A percentile compares a stretch with the other conserved stretches of the same genome.
These are phyloP conservation scores for Lichenothelia convexa DNA, from an alignment of 495 filamentous ascomycete species.

Conservation along the genomic window DNA sequence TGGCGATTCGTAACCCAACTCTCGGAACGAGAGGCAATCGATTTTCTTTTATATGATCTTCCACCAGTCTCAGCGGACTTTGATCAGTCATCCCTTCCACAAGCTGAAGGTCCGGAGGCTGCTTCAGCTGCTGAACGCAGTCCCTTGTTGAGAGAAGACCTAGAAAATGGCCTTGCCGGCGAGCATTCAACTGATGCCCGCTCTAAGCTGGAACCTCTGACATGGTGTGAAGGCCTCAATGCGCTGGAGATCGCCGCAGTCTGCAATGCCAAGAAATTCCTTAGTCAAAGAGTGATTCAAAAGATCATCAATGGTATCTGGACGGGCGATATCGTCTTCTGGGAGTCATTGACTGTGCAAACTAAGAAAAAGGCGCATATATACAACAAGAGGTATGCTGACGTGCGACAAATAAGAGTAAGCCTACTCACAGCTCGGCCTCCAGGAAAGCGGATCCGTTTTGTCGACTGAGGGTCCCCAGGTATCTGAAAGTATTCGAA, in stretches of 20 bases:
- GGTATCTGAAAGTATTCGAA: constrained; percentile 81
- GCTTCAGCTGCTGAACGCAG: constrained; percentile 4
- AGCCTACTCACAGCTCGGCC: too few species aligned
- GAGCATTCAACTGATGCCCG: constrained; percentile 35
- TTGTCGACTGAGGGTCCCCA: constrained; percentile 71
- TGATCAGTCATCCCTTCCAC: neutral
- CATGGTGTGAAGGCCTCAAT: constrained; percentile 63
- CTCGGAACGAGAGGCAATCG: constrained; percentile 62
- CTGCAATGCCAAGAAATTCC: constrained; percentile 76
- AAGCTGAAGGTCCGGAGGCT: constrained; percentile 1
- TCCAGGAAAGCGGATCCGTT: constrained; percentile 61
- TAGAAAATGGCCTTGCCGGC: constrained; percentile 7
- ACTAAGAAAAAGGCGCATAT: constrained; percentile 64
- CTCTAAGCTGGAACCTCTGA: constrained; percentile 42
- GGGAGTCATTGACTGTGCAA: constrained; percentile 61
- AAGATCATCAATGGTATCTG: constrained; percentile 78
- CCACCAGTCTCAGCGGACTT: constrained; percentile 15
- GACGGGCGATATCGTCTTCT: constrained; percentile 78
- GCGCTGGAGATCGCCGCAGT: constrained; percentile 81
- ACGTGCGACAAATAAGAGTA: neutral
- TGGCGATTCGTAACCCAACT: constrained; percentile 72
- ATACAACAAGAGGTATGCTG: constrained; percentile 46
- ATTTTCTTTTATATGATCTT: constrained; percentile 69
- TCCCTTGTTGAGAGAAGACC: constrained; percentile 6
- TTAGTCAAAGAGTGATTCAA: constrained; percentile 72